Percentiles rank a stretch among this genome's conserved stretches.
Evolutionary conservation across 805 yeast genomes (phyloP).

Genomic region (Ogataea sp.): DNA sequence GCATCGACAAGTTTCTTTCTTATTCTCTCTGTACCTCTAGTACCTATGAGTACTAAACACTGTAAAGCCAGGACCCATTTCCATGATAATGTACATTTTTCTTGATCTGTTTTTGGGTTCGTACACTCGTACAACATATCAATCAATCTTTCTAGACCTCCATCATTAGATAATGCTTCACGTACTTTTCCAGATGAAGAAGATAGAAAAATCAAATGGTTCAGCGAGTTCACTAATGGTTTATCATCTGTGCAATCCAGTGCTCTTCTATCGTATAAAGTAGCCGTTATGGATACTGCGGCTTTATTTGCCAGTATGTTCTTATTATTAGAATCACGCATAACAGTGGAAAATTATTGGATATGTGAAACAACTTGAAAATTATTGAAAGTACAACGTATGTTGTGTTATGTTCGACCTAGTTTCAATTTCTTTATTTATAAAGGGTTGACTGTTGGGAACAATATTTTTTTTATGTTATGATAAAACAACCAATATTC

Average conservation of each 20-base stretch:
- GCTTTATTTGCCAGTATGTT: constrained; percentile 77
- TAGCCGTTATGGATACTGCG: constrained; percentile 83
- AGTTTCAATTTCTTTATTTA: no score
- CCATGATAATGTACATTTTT: constrained; percentile 69
- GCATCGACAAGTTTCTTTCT: constrained; percentile 84
- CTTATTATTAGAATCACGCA: constrained; percentile 88
- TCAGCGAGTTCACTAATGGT: constrained; percentile 86
- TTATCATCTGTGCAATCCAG: constrained; percentile 83
- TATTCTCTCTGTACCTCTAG: constrained; percentile 84
- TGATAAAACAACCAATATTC: no score
- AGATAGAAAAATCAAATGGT: constrained; percentile 81
- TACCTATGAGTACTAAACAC: constrained; percentile 84
- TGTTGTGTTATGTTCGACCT: no score
- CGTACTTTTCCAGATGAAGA: constrained; percentile 84
- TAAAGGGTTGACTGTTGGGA: no score
- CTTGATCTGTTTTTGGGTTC: constrained; percentile 21
- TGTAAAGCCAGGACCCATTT: constrained; percentile 96
- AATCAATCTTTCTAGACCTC: constrained; percentile 85
- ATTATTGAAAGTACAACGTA: no score
- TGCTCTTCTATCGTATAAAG: constrained; percentile 87
- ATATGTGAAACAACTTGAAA: background rate
- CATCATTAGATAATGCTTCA: constrained; percentile 82
- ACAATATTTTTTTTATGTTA: no score
- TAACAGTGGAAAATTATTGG: constrained; percentile 15
- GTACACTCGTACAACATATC: constrained; percentile 80